Base-by-base conservation (phyloP, 345 rosid genomes). In the Populus ilicifolia region DNA sequence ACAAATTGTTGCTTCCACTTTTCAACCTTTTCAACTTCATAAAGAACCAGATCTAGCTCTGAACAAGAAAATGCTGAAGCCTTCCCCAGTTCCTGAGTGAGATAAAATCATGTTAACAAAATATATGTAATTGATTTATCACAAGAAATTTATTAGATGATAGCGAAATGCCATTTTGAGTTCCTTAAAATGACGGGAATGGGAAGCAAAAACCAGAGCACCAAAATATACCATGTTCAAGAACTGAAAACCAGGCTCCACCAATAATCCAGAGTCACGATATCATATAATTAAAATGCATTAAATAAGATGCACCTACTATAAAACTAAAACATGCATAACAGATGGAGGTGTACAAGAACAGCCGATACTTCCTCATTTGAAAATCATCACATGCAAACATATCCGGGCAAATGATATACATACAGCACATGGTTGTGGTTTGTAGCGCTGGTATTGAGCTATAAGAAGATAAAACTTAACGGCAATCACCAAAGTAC, bases 11-110 rank as follows among this genome's bases (percentile, higher is more conserved):
- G 77, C 79, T 81, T 89, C 97, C 97, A 92, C 63, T 76, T 83
- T 76, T 90, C 89, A 74, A 92, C 83, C 78, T 88, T 90, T 66
- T 80, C 85, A 71, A 86, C 86, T 84, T 92, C 87, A 48, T 73
- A 82, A 54, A 87, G 69, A 77, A 90, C 75, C 77, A 74, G 75
- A 73, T 86, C 90, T 71, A 88, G 84, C 79, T 90, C 88, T 14
- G 83, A 36, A 81, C 94, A 92, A 68, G 73, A 76, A 82, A 90
- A 89, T 39, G 89, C 88, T 79, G 76, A 80, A 77, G 74, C 71
- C 70, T 80, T 77, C 79, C 89, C 92, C 46, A 25, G 75, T 48
- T 89, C 92, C 97, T 90, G 86, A 67, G 74, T 41, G 67, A n/a
- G 59, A 86, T 66, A 27, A 48, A 64, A 79, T 23, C 18, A 69